Evolutionary conservation across 352 stramenopile species (phyloP), one percentile per base, ranked within the genome.

Genomic region (Globisporangium irregulare): DNA sequence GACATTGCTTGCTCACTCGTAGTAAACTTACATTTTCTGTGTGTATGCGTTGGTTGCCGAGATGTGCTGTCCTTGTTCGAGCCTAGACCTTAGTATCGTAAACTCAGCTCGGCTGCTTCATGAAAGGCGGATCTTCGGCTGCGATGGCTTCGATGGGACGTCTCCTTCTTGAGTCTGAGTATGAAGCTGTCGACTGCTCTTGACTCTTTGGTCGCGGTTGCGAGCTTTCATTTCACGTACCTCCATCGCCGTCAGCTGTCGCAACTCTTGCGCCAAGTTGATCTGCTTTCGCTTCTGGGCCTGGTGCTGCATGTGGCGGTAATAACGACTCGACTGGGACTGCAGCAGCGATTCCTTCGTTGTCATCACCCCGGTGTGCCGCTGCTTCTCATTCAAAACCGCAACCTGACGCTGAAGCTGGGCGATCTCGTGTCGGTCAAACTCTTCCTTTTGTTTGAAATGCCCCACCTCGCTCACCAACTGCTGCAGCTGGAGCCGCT

Each of bases 161-260:
- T 48, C 46, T 24, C 36, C 25, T 18, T 43, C 27, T 41, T 41
- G 20, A 12, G 18, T 34, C 48, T 54, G 14, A 38, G 32, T 55
- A 14, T 43, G 43, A 2, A 32, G 0, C 29, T 64, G 57, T 29
- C 25, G 41, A 54, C 27, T 32, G 27, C 25, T 66, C 20, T 53
- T 60, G 6, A 32, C 58, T 10, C 65, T 25, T 10, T 70, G 58
- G 48, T 66, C 65, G 50, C 59, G 65, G n/a, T 60, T 72, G 8
- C 67, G 71, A 1, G 20, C n/a, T 22, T 70, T 64, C 67, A 82
- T 76, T 55, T 82, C 76, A 3, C 71, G 71, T 18, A 77, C 72
- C 36, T 82, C 76, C 68, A 82, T 59, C 25, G 71, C 66, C 5
- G 76, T 66, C 15, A 82, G 34, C 51, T 82, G 76, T 1, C 68